Percentiles rank a stretch among this genome's conserved stretches.
Evolutionary conservation across 139 green algal genomes (phyloP).

Genomic region (Protoeuglena noctilucae): DNA sequence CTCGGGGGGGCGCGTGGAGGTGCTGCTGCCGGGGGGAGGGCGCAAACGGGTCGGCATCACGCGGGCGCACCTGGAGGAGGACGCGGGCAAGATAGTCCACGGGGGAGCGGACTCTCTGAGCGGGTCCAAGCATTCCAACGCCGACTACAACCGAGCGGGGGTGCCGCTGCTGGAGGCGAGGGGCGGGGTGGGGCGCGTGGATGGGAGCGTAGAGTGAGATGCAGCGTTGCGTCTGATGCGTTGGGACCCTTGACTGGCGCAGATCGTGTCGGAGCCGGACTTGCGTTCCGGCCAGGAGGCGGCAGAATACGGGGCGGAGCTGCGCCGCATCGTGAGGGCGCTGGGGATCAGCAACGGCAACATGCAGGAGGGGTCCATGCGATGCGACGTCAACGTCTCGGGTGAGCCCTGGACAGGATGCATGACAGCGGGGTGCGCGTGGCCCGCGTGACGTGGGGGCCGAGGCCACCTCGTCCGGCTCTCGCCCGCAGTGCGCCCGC

Average conservation of each 20-base stretch:
- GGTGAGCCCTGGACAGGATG: constrained; percentile 26
- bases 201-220: too few relatives aligned
- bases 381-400: constrained; percentile 86
- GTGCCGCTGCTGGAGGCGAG: constrained; percentile 88
- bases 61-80: constrained; percentile 87
- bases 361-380: constrained; percentile 77
- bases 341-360: constrained; percentile 75
- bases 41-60: constrained; percentile 20
- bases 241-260: too few relatives aligned
- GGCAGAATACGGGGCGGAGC: constrained; percentile 75
- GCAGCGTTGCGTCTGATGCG: too few relatives aligned
- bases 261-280: constrained; percentile 89
- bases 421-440: constrained; percentile 3
- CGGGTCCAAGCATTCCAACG: constrained; percentile 40
- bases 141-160: constrained; percentile 86
- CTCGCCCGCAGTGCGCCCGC: constrained; percentile 19
- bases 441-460: too few relatives aligned
- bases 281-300: constrained; percentile 73
- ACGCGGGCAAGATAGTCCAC: constrained; percentile 87
- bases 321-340: constrained; percentile 71
- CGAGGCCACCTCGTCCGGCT: too few relatives aligned
- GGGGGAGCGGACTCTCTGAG: constrained; percentile 42
- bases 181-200: too few relatives aligned
- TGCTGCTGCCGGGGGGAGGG: constrained; percentile 26
- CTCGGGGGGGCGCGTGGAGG: constrained; percentile 28